A percentile compares a stretch with the other conserved stretches of the same genome.
These are phyloP conservation scores for Neoscytalidium dimidiatum DNA, from an alignment of 2,329 filamentous ascomycete genomes.

Conservation along the genomic window DNA sequence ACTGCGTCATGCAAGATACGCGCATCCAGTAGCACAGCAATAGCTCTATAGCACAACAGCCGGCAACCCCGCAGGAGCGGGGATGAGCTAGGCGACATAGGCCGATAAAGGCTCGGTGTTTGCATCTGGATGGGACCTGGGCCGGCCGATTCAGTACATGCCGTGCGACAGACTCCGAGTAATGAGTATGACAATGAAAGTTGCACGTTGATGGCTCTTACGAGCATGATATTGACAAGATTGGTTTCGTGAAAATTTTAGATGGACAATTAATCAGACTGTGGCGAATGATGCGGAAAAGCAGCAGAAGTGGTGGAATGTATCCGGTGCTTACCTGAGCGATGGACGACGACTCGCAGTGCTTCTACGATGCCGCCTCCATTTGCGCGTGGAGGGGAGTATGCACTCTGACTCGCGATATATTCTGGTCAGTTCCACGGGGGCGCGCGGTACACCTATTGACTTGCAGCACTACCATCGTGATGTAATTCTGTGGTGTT, in stretches of 20 bases:
- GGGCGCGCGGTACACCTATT: not conserved
- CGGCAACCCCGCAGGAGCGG: not conserved
- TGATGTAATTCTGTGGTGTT: conserved; percentile 2
- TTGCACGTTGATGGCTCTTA: not conserved
- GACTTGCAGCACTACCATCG: not conserved
- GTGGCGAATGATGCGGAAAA: not conserved
- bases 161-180: not conserved
- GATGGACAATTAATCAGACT: not conserved
- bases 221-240: not conserved
- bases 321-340: not conserved
- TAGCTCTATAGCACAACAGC: not conserved
- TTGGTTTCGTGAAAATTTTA: not conserved
- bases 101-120: not conserved
- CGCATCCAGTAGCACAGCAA: not conserved
- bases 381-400: not conserved
- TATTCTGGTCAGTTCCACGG: not conserved
- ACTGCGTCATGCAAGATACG: conserved; percentile 14
- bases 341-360: not conserved
- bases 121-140: not conserved
- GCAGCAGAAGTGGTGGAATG: not conserved
- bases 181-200: not conserved
- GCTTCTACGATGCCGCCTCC: not conserved
- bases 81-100: not conserved
- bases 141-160: not conserved
- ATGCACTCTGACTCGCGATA: not conserved